These are phyloP conservation scores for Rutstroemia sp. DNA, from an alignment of 2,329 filamentous ascomycete genomes.

Conservation along the genomic window DNA sequence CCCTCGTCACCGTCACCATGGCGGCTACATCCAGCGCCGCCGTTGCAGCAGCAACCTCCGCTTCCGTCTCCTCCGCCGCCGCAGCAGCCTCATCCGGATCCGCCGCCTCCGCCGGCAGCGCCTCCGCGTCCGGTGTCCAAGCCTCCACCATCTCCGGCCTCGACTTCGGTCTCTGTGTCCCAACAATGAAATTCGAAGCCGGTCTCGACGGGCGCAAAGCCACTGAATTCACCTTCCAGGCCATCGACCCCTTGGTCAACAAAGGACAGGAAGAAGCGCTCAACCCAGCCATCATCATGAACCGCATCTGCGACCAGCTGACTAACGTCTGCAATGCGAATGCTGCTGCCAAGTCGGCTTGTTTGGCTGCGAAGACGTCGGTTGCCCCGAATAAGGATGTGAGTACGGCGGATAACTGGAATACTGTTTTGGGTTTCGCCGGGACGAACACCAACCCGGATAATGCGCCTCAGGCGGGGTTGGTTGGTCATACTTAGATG, in stretches of 20 bases:
- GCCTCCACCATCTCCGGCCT: conserved; percentile 30
- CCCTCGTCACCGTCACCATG: conserved; percentile 14
- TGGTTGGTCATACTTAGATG: conserved; percentile 24
- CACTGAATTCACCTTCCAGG: conserved; percentile 60
- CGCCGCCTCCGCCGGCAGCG: conserved; percentile 2
- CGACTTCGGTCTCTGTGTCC: conserved; percentile 43
- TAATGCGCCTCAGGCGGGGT: conserved; percentile 24
- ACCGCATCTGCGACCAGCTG: conserved; percentile 63
- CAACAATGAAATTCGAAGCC: conserved; percentile 48
- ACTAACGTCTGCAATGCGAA: conserved; percentile 59
- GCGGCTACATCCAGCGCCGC: background rate
- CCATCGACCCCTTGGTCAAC: conserved; percentile 52
- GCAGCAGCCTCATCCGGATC: background rate
- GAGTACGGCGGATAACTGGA: conserved; percentile 40
- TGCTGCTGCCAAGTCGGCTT: conserved; percentile 47
- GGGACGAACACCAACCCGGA: conserved; percentile 27
- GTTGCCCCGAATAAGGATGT: conserved; percentile 43
- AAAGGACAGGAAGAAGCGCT: conserved; percentile 59
- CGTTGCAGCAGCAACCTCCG: background rate
- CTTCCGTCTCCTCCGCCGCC: background rate
- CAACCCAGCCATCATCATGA: conserved; percentile 68
- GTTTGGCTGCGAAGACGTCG: conserved; percentile 43
- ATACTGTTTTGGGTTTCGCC: conserved; percentile 32
- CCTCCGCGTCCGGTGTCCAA: conserved; percentile 17
- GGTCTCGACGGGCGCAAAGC: conserved; percentile 44